A percentile compares a stretch with the other conserved stretches of the same genome.
Conservation (phyloP, 176 grass and related monocot species). For the Carex littledalei region DNA sequence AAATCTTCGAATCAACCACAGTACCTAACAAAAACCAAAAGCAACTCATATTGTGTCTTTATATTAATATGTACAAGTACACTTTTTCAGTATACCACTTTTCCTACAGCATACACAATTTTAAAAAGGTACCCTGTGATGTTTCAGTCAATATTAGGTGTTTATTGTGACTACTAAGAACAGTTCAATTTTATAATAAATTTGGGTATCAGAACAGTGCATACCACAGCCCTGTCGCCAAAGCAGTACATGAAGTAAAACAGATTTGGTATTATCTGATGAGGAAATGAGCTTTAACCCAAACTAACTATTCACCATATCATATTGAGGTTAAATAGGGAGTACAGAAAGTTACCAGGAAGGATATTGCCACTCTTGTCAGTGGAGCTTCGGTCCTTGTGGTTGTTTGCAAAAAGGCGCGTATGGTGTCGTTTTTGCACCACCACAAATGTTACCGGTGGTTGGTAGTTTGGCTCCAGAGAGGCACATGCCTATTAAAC, state of each 20-base stretch:
- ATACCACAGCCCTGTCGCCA: not conserved
- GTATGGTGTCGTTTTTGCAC: slow-evolving; percentile 99
- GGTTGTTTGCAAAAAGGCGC: slow-evolving; percentile 93
- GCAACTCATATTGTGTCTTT: not conserved
- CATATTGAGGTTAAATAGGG: not conserved
- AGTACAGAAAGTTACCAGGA: slow-evolving; percentile 49
- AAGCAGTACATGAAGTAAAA: not conserved
- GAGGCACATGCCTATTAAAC: slow-evolving; percentile 85
- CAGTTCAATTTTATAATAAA: not conserved
- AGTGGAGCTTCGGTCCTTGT: slow-evolving; percentile 91
- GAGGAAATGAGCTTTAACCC: not conserved
- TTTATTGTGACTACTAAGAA: not conserved
- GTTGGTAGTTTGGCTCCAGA: slow-evolving; percentile 98
- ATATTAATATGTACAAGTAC: not conserved
- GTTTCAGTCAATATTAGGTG: not conserved
- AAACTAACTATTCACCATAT: not conserved
- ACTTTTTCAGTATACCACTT: not conserved
- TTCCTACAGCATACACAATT: not conserved
- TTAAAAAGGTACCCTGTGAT: not conserved
- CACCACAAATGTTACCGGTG: slow-evolving; percentile 96
- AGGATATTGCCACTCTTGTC: slow-evolving; percentile 99
- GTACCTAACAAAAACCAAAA: slow-evolving; percentile 48
- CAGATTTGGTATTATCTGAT: slow-evolving; percentile 3
- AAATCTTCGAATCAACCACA: slow-evolving; percentile 98
- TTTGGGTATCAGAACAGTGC: not conserved